phyloP scores from a whole-genome alignment of 176 grass and related monocot species.

The Triticum timopheevii region DNA sequence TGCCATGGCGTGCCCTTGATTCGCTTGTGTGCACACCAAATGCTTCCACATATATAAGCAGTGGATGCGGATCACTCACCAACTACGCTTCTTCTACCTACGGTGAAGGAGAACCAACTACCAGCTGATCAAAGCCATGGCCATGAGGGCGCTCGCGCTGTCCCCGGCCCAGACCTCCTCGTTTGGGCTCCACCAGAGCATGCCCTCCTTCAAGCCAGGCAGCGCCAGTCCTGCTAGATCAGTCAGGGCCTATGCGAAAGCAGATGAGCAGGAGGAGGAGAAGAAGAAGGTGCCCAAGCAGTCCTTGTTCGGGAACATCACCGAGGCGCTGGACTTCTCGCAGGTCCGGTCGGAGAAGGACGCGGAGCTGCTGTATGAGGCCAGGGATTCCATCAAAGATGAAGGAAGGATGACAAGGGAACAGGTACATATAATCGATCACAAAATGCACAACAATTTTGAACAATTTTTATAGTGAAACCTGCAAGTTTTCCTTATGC shows the following conservation, averaged over 20 bases:
- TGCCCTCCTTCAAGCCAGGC: constrained; percentile 15
- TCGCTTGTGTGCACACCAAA: not conserved
- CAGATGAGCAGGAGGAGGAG: constrained; percentile 37
- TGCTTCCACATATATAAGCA: constrained; percentile 7
- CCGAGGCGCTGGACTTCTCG: constrained; percentile 89
- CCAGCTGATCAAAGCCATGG: constrained; percentile 24
- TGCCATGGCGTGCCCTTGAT: not conserved
- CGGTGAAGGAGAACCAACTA: constrained; percentile 13
- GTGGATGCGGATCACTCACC: not conserved
- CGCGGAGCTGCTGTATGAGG: constrained; percentile 81
- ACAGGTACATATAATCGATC: constrained; percentile 39
- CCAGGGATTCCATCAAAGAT: constrained; percentile 62
- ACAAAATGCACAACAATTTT: not conserved
- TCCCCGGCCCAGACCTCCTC: constrained; percentile 52
- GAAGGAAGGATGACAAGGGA: constrained; percentile 80
- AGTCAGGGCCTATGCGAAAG: constrained; percentile 48
- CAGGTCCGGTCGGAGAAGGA: constrained; percentile 86
- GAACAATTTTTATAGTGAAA: not conserved
- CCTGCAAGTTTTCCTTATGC: not conserved
- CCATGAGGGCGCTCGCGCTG: constrained; percentile 61
- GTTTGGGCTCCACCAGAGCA: constrained; percentile 31
- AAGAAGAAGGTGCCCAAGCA: constrained; percentile 44
- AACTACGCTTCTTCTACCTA: not conserved
- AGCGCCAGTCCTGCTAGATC: constrained; percentile 1
- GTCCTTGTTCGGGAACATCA: constrained; percentile 79